Evolutionary conservation across 192 early-diverging fungal genomes (phyloP).

Genomic region (Funneliformis geosporum): DNA sequence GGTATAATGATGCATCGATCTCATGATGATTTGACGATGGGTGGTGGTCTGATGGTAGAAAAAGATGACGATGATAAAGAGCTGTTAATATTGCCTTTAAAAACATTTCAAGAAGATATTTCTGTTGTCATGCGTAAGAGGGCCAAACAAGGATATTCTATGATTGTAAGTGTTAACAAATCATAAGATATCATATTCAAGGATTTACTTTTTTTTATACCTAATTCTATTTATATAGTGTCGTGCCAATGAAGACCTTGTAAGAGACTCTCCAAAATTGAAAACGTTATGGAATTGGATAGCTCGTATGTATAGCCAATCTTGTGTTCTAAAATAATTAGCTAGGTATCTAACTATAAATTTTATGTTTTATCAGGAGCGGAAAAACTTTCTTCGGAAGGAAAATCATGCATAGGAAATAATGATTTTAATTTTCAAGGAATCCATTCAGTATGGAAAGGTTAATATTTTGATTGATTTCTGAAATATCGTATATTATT

Average conservation of each 20-base stretch:
- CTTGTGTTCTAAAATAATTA: not conserved
- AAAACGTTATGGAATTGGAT: conserved; percentile 57
- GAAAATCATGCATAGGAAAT: conserved; percentile 38
- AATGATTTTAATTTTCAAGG: conserved; percentile 59
- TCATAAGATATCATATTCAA: conserved; percentile 38
- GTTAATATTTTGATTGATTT: conserved; percentile 9
- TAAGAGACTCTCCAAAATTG: conserved; percentile 53
- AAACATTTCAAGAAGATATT: conserved; percentile 60
- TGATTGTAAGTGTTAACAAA: conserved; percentile 59
- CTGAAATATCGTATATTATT: not conserved
- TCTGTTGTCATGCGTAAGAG: conserved; percentile 79
- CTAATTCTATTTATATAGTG: conserved; percentile 34
- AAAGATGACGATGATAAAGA: conserved; percentile 18
- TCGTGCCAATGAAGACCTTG: conserved; percentile 44
- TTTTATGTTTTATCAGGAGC: conserved; percentile 33
- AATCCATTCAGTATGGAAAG: conserved; percentile 48
- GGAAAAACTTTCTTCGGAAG: conserved; percentile 44
- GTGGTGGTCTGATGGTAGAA: conserved; percentile 17
- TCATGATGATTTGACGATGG: conserved; percentile 27
- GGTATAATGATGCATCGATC: conserved; percentile 9
- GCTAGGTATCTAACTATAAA: not conserved
- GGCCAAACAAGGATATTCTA: conserved; percentile 74
- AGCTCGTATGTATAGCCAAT: conserved; percentile 40
- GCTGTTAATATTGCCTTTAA: not conserved
- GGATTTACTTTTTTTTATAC: not conserved